Evolutionary conservation across 2,329 filamentous ascomycete species (phyloP).

Genomic region (Aotearoamyces nothofagi): DNA sequence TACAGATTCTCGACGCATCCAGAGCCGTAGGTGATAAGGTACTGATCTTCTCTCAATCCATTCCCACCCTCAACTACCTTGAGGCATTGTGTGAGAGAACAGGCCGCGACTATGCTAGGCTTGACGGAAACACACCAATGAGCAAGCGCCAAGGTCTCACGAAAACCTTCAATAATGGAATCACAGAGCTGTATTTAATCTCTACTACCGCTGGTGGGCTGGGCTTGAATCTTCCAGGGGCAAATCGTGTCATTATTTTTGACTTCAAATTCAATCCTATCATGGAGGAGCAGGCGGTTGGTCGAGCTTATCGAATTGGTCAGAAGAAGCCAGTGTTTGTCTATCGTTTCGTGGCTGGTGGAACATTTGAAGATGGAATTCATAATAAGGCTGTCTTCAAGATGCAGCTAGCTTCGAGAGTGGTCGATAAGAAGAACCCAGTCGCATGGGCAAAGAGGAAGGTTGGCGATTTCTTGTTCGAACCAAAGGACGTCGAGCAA

Average conservation of each 20-base stretch:
- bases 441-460: constrained; percentile 46
- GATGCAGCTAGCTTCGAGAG: constrained; percentile 59
- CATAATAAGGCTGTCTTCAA: constrained; percentile 72
- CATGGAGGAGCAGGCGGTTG: constrained; percentile 75
- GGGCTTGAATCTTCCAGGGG: constrained; percentile 70
- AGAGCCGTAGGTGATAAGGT: constrained; percentile 52
- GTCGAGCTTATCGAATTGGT: constrained; percentile 72
- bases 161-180: constrained; percentile 50
- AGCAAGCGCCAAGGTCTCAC: constrained; percentile 42
- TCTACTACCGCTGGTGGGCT: constrained; percentile 72
- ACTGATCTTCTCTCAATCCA: constrained; percentile 64
- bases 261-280: constrained; percentile 73
- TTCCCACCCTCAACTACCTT: constrained; percentile 56
- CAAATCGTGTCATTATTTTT: constrained; percentile 76
- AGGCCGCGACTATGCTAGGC: constrained; percentile 33
- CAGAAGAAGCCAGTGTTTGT: constrained; percentile 71
- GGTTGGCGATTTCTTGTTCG: constrained; percentile 38
- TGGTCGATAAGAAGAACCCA: constrained; percentile 73
- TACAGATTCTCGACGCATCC: constrained; percentile 53
- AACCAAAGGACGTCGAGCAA: constrained; percentile 34
- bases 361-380: constrained; percentile 64
- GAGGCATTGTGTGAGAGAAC: constrained; percentile 35
- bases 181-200: constrained; percentile 54
- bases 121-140: constrained; percentile 52
- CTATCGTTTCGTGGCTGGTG: constrained; percentile 65